Evolutionary conservation across 805 yeast genomes (phyloP).

Genomic region (Starmerella asiatica): DNA sequence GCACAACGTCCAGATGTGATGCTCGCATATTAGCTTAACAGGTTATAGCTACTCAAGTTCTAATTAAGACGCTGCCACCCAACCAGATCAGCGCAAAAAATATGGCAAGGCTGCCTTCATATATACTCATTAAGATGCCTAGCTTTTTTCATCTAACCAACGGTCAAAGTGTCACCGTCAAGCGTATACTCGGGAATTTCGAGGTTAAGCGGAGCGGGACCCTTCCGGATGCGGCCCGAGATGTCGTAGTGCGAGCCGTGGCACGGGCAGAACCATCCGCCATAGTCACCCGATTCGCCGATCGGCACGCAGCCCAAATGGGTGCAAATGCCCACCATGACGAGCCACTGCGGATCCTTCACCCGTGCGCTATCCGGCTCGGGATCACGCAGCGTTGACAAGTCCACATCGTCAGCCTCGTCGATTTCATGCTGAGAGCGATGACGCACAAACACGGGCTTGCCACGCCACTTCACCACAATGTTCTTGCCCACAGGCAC

Average conservation of each 20-base stretch:
- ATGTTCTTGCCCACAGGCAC: slow-evolving; percentile 97
- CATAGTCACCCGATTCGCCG: slow-evolving; percentile 98
- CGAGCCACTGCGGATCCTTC: slow-evolving; percentile 92
- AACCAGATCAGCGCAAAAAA: no score
- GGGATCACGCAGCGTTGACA: slow-evolving; percentile 79
- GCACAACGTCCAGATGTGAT: no score
- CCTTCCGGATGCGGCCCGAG: slow-evolving; percentile 99
- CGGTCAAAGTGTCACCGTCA: slow-evolving; percentile 68
- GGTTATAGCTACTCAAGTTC: no score
- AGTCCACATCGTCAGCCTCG: slow-evolving; percentile 80
- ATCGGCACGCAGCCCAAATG: slow-evolving; percentile 99
- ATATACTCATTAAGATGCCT: neutral
- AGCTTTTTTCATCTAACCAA: slow-evolving; percentile 46
- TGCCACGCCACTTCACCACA: slow-evolving; percentile 99
- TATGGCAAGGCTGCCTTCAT: no score
- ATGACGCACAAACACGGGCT: slow-evolving; percentile 99
- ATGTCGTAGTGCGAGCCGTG: slow-evolving; percentile 99
- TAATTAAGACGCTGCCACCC: no score
- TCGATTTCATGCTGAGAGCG: slow-evolving; percentile 85
- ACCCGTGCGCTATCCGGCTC: slow-evolving; percentile 88
- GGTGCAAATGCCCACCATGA: slow-evolving; percentile 99
- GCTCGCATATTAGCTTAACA: no score
- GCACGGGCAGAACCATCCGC: slow-evolving; percentile 99
- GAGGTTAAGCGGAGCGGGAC: slow-evolving; percentile 98
- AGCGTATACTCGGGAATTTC: slow-evolving; percentile 90